Conservation (phyloP, 306 rosid species). For the Sicyos edulis region DNA sequence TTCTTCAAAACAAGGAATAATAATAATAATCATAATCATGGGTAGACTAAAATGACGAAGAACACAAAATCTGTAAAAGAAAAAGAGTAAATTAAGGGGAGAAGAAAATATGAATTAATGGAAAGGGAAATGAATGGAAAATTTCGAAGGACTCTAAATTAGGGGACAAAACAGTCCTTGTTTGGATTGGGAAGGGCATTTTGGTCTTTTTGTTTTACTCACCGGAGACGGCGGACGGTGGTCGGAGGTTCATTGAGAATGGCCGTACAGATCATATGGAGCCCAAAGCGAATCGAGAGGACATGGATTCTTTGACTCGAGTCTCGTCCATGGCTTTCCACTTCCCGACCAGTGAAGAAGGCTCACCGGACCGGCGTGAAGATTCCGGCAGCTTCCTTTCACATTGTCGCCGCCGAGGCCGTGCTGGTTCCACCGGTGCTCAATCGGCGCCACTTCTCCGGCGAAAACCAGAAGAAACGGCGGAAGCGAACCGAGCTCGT, state of each 20-base stretch:
- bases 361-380: conserved; percentile 71
- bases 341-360: conserved; percentile 79
- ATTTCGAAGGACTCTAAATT: conserved; percentile 17
- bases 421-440: conserved; percentile 81
- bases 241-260: conserved; percentile 29
- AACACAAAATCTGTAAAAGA: conserved; percentile 6
- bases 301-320: conserved; percentile 55
- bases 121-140: conserved; percentile 23
- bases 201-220: not conserved
- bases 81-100: not conserved
- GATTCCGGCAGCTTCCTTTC: conserved; percentile 56
- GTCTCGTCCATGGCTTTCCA: conserved; percentile 66
- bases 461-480: conserved; percentile 67
- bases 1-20: conserved; percentile 33
- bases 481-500: conserved; percentile 68
- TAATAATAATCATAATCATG: conserved; percentile 1
- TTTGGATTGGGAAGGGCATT: not conserved
- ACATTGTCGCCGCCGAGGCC: conserved; percentile 78
- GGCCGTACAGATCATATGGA: conserved; percentile 60
- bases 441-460: conserved; percentile 71
- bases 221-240: conserved; percentile 24
- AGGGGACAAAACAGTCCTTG: conserved; percentile 32
- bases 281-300: conserved; percentile 62
- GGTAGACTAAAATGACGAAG: conserved; percentile 21
- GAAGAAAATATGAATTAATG: conserved; percentile 12